Percentiles rank a stretch among this genome's conserved stretches.
phyloP scores from a whole-genome alignment of 805 yeast genomes.

The Dipodascus geniculatus region DNA sequence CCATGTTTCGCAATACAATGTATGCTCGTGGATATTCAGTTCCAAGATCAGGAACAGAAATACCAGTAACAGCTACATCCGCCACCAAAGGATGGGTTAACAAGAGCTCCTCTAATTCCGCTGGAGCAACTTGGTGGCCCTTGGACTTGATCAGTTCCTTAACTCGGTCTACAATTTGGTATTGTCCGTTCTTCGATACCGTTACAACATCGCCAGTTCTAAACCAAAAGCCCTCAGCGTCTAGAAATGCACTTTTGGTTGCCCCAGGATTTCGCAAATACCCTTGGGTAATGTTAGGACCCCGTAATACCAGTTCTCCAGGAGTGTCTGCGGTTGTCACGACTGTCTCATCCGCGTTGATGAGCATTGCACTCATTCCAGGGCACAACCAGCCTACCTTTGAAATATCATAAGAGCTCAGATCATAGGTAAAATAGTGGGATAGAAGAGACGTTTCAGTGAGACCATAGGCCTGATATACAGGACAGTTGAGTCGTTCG shows the following conservation, averaged over 20 bases:
- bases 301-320: conserved; percentile 48
- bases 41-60: conserved; percentile 23
- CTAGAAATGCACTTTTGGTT: conserved; percentile 32
- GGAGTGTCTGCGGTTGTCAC: conserved; percentile 25
- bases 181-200: conserved; percentile 28
- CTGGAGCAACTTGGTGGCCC: conserved; percentile 21
- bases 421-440: conserved; percentile 29
- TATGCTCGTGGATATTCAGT: conserved; percentile 19
- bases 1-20: conserved; percentile 12
- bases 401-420: conserved; percentile 32
- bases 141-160: conserved; percentile 25
- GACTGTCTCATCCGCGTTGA: conserved; percentile 30
- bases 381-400: conserved; percentile 34
- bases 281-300: conserved; percentile 41
- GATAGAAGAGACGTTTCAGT: conserved; percentile 53
- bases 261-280: conserved; percentile 41
- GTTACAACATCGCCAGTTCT: conserved; percentile 46
- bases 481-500: conserved; percentile 8
- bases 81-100: conserved; percentile 15
- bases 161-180: conserved; percentile 44
- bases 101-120: conserved; percentile 17
- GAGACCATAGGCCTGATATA: conserved; percentile 16
- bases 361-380: conserved; percentile 39
- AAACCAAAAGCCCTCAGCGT: conserved; percentile 38
- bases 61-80: conserved; percentile 18